phyloP scores from a whole-genome alignment of 2,329 filamentous ascomycete genomes.

The Lachnellula willkommii region DNA sequence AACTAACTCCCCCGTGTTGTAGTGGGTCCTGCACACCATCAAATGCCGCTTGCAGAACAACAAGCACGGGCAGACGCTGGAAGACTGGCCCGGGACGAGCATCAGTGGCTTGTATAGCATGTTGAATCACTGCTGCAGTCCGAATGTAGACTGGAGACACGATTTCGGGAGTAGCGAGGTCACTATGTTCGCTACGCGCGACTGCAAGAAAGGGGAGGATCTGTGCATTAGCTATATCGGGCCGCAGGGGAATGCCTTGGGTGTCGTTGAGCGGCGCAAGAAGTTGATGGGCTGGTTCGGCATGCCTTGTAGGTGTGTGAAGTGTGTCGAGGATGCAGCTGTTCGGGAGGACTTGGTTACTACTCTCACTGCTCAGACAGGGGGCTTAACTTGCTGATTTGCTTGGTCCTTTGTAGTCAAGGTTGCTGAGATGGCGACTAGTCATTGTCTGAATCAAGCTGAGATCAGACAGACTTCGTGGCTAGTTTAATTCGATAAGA shows the following conservation, averaged over 20 bases:
- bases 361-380: no score
- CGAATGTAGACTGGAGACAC: conserved; percentile 29
- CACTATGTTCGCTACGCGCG: conserved; percentile 22
- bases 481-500: no score
- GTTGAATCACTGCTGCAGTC: conserved; percentile 33
- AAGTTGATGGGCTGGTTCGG: conserved; percentile 21
- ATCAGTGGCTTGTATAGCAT: conserved; percentile 29
- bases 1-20: no score
- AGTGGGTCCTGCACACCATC: conserved; percentile 30
- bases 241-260: conserved; percentile 6
- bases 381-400: no score
- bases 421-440: no score
- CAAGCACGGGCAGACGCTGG: conserved; percentile 26
- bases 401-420: no score
- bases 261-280: conserved; percentile 8
- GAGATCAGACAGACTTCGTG: no score
- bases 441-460: no score
- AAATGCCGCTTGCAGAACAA: conserved; percentile 32
- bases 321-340: conserved; percentile 9
- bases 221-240: conserved; percentile 26
- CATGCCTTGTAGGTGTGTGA: conserved; percentile 18
- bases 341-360: no score
- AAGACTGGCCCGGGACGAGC: conserved; percentile 26
- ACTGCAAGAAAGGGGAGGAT: conserved; percentile 22
- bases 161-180: conserved; percentile 21